Percentiles rank a stretch among this genome's conserved stretches.
Evolutionary conservation across 495 filamentous ascomycete species (phyloP).

Genomic region (Penicillium turbatum): DNA sequence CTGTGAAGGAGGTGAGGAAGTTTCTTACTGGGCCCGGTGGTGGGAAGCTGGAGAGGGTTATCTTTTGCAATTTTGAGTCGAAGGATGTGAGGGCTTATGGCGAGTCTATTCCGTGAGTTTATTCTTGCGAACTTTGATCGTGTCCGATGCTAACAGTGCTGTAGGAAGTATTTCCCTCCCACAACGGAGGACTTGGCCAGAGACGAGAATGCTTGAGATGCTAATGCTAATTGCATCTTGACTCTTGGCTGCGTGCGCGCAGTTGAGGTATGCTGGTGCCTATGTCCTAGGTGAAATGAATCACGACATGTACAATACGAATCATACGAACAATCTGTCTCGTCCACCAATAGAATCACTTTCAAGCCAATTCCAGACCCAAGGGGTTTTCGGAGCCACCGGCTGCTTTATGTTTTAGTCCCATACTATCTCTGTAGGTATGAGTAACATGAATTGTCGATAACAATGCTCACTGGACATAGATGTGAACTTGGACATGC

Average conservation of each 20-base stretch:
- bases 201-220: background rate
- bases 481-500: too few species aligned
- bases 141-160: background rate
- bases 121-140: background rate
- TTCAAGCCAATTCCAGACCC: too few species aligned
- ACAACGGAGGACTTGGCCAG: constrained; percentile 2
- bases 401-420: too few species aligned
- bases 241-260: background rate
- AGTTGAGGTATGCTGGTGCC: background rate
- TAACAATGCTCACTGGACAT: too few species aligned
- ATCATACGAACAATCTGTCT: too few species aligned
- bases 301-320: background rate
- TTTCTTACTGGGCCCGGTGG: constrained; percentile 59
- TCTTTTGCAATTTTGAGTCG: constrained; percentile 75
- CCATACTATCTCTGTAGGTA: too few species aligned
- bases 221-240: background rate
- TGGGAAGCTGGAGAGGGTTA: constrained; percentile 59
- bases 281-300: background rate
- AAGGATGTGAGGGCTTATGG: constrained; percentile 76
- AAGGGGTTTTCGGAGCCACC: too few species aligned
- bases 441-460: too few species aligned
- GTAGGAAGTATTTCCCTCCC: constrained; percentile 29
- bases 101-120: constrained; percentile 64
- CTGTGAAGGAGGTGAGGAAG: constrained; percentile 60
- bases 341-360: too few species aligned